Conservation (phyloP, 2,329 filamentous ascomycete genomes). For the Fusarium heterosporum region DNA sequence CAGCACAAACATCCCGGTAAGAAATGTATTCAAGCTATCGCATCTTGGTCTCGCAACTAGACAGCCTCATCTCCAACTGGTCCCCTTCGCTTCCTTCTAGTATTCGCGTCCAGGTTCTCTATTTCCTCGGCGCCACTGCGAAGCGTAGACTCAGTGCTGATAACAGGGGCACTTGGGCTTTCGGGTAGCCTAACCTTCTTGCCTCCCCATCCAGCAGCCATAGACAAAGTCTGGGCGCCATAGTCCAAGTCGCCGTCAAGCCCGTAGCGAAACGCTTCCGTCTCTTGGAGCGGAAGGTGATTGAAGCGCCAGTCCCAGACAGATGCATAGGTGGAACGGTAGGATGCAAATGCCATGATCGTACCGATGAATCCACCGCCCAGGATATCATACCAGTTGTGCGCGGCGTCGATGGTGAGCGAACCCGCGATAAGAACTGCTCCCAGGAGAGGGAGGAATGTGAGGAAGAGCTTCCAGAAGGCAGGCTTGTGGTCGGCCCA, state of each 20-base stretch:
- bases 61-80: conserved; percentile 40
- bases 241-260: conserved; percentile 33
- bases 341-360: conserved; percentile 70
- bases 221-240: conserved; percentile 40
- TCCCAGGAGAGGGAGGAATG: conserved; percentile 69
- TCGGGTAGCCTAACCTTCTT: conserved; percentile 35
- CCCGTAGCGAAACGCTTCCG: conserved; percentile 49
- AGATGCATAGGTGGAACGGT: conserved; percentile 74
- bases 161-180: conserved; percentile 13
- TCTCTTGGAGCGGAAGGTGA: conserved; percentile 70
- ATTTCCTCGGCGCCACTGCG: conserved; percentile 38
- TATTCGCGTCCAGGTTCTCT: conserved; percentile 30
- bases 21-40: neutral
- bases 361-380: conserved; percentile 73
- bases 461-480: conserved; percentile 73
- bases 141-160: conserved; percentile 19
- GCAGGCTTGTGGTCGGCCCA: conserved; percentile 74
- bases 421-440: conserved; percentile 70
- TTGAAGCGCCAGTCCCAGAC: conserved; percentile 77
- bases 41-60: neutral
- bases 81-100: conserved; percentile 29
- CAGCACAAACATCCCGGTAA: neutral
- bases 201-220: conserved; percentile 46
- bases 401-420: conserved; percentile 72
- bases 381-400: conserved; percentile 78